Evolutionary conservation across 345 rosid species (phyloP), one percentile per base, ranked within the genome.

Genomic region (Syzygium oleosum): DNA sequence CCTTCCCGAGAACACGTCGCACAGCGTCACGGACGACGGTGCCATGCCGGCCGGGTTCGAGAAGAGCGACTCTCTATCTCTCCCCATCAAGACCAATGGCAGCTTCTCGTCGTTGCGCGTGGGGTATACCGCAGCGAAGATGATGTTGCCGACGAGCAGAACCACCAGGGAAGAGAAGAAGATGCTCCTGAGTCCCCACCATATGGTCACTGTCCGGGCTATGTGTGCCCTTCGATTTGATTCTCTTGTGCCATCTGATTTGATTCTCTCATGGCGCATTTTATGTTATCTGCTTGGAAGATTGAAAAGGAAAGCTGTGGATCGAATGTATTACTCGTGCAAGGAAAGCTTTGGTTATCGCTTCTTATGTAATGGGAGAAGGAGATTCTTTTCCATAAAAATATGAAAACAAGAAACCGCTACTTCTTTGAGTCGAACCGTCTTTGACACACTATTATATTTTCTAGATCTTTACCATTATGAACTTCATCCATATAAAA

Each of bases 1-100:
- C 84, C 92, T 92, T 56, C 99, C 99, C 4, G 93, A 92, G 86
- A 93, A 96, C 90, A 98, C 85, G 86, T 96, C 91, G 79, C 99
- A 98, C 86, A 31, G 59, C 56, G 53, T 8, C 1, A 4, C 21
- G 22, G 51, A 58, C 49, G 46, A 73, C 11, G 49, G 25, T 73
- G 83, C 46, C 11, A 73, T 73, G 83, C 5, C 4, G 27, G 83
- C 11, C 15, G 23, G 27, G 49, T 38, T 41, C 12, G 83, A 73
- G 83, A 19, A 23, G 49, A 73, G 83, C 83, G 27, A 22, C 14
- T 38, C 83, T 73, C 83, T 73, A 73, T 73, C 83, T 73, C 83
- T 41, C 25, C 49, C 87, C 83, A 6, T 15, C 49, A 73, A 19
- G 83, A 73, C 9, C 25, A 29, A 52, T 38, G 19, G 63, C 54